phyloP scores from a whole-genome alignment of 1,284 basidiomycete genomes.

The Cryptococcus floricola region DNA sequence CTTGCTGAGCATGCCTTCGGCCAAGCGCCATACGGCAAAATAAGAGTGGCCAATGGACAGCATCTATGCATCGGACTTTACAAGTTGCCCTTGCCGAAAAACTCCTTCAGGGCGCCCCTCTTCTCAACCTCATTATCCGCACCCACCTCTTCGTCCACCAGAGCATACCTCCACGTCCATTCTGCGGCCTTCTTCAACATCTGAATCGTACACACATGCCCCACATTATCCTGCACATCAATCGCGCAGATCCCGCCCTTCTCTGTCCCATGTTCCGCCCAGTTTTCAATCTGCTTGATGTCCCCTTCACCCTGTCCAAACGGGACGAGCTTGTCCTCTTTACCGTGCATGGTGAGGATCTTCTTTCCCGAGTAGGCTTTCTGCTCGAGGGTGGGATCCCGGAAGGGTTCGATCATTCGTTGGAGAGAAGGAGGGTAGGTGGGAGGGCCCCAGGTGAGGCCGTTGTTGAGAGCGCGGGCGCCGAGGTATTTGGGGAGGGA shows the following conservation, averaged over 20 bases:
- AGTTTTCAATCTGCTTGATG: conserved; percentile 29
- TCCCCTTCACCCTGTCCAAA: conserved; percentile 26
- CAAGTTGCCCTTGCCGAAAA: too few species aligned
- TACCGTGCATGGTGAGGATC: conserved; percentile 63
- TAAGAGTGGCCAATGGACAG: too few species aligned
- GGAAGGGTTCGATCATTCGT: conserved; percentile 52
- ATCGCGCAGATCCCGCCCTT: conserved; percentile 33
- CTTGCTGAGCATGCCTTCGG: too few species aligned
- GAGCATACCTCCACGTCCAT: conserved; percentile 46
- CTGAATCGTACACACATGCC: conserved; percentile 47
- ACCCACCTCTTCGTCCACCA: conserved; percentile 6
- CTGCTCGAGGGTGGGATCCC: conserved; percentile 41
- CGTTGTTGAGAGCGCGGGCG: conserved; percentile 55
- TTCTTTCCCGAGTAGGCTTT: conserved; percentile 60
- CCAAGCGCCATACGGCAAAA: too few species aligned
- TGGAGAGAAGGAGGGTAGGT: conserved; percentile 60
- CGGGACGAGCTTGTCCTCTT: conserved; percentile 45
- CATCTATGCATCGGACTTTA: too few species aligned
- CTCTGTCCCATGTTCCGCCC: conserved; percentile 5
- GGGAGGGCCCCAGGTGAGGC: conserved; percentile 55
- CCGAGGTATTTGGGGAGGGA: conserved; percentile 55
- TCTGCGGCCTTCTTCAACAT: conserved; percentile 44
- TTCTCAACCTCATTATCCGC: too few species aligned
- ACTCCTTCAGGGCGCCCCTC: too few species aligned
- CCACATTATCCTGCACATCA: conserved; percentile 43